Evolutionary conservation across 805 yeast species (phyloP), one percentile per base, ranked within the genome.

Genomic region (Dipodascopsis uninucleata): DNA sequence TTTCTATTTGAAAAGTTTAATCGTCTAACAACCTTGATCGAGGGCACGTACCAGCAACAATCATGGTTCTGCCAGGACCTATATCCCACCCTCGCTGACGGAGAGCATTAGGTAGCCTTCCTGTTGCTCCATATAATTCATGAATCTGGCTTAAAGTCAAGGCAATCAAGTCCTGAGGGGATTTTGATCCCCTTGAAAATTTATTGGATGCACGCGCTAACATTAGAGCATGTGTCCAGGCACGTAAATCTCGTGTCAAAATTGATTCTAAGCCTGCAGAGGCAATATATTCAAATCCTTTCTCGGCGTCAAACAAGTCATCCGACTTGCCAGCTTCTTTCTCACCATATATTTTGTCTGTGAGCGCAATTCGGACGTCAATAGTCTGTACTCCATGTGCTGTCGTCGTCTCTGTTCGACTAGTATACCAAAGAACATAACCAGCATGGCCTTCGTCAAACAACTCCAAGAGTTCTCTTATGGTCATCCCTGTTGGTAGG

Each of bases 211-310:
- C n/a, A n/a, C n/a, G n/a, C 9, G 59, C 62, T 8, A 61, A 36
- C 16, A 55, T 39, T 25, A 60, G 52, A 21, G 62, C 64, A 42
- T 60, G 65, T 12, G 48, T 58, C 65, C 65, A 61, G 5, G 62
- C 63, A 16, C 53, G 49, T 22, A 58, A 31, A 16, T 56, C 63
- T 22, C 49, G 40, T 35, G 38, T 12, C n/a, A n/a, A n/a, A n/a
- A n/a, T n/a, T n/a, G n/a, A n/a, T n/a, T n/a, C n/a, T n/a, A n/a
- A n/a, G n/a, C n/a, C n/a, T n/a, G n/a, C n/a, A n/a, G n/a, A n/a
- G n/a, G n/a, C n/a, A n/a, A n/a, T n/a, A n/a, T n/a, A n/a, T n/a
- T n/a, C n/a, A n/a, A n/a, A n/a, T n/a, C n/a, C n/a, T n/a, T n/a
- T n/a, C n/a, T n/a, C n/a, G n/a, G n/a, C n/a, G n/a, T n/a, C n/a